Base-by-base conservation (phyloP, 2,329 filamentous ascomycete genomes). In the Paraphoma chrysanthemicola region DNA sequence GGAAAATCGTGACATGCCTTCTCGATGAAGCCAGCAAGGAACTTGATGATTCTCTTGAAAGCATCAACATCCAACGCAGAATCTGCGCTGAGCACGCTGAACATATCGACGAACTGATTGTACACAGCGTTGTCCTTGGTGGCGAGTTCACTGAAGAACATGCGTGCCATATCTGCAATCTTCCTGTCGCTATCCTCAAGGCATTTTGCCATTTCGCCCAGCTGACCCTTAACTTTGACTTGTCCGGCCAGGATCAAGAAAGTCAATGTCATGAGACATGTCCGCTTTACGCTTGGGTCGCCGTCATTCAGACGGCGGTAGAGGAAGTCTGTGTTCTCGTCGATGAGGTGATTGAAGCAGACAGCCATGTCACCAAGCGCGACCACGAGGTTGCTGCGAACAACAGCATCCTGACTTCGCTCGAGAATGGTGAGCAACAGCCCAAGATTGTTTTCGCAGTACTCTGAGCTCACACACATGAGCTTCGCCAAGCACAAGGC, bases 81-180 rank as follows among this genome's bases (percentile, higher is more conserved):
- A 67, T 96, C 94, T 0, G 93, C 90, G 55, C 91, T 95, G 45
- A 99, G 82, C 63, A 98, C 80, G 72, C 91, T 94, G 78, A 99
- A 99, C 92, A 99, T 98, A 74, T 99, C 95, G 29, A 99, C 93
- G 78, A 99, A 99, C 80, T 99, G 94, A 76, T 99, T 99, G 78
- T 99, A 99, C 2, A 99, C 92, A 2, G 95, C 95, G 72, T 99
- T 99, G 76, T 99, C 95, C 81, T 99, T 99, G 66, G 93, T 97
- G 59, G 93, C 93, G 53, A 99, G 85, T 78, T 99, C 95, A 0
- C 92, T 94, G 78, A 99, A 99, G 86, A 99, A 99, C 94, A 98
- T 98, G 56, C 92, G 86, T 12, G 93, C 92, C 71, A 99, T 85
- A 72, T 99, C 95, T 0, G 93, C 91, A 61, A 98, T 97, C 59